Conservation (phyloP, 352 stramenopile species). For the Globisporangium orthogonon region DNA sequence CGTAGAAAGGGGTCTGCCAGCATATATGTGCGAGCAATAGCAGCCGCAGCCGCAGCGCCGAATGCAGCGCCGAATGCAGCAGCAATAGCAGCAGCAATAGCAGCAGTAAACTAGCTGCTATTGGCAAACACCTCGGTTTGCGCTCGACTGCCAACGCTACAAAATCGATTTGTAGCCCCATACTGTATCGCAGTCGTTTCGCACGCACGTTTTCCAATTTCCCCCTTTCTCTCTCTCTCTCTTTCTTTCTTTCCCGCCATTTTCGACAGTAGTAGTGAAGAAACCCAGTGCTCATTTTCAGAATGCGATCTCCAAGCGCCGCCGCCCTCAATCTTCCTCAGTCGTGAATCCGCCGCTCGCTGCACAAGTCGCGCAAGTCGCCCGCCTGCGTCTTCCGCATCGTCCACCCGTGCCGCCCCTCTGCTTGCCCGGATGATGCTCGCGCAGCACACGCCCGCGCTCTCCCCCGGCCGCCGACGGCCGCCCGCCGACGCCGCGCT, state of each 20-base stretch:
- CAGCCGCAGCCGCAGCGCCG: too few species aligned
- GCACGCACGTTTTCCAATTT: background rate
- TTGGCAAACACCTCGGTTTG: too few species aligned
- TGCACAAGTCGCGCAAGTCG: background rate
- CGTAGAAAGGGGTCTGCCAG: too few species aligned
- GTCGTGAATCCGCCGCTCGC: background rate
- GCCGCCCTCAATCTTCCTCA: background rate
- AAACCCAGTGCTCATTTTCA: background rate
- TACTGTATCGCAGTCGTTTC: background rate
- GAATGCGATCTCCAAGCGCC: conserved; percentile 1
- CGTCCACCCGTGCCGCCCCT: background rate
- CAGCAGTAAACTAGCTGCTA: too few species aligned
- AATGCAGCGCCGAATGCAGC: background rate
- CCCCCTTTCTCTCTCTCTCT: background rate
- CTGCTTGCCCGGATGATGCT: background rate
- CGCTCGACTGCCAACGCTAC: too few species aligned
- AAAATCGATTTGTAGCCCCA: too few species aligned
- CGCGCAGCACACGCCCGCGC: background rate
- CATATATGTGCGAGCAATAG: too few species aligned
- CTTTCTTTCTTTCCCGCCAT: background rate
- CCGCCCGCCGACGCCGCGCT: conserved; percentile 18
- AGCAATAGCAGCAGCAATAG: conserved; percentile 12
- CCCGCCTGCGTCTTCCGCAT: background rate
- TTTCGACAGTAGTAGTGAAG: background rate
- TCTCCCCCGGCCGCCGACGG: background rate